Base-by-base conservation (phyloP, 2,329 filamentous ascomycete genomes). In the Metarhizium humberi region DNA sequence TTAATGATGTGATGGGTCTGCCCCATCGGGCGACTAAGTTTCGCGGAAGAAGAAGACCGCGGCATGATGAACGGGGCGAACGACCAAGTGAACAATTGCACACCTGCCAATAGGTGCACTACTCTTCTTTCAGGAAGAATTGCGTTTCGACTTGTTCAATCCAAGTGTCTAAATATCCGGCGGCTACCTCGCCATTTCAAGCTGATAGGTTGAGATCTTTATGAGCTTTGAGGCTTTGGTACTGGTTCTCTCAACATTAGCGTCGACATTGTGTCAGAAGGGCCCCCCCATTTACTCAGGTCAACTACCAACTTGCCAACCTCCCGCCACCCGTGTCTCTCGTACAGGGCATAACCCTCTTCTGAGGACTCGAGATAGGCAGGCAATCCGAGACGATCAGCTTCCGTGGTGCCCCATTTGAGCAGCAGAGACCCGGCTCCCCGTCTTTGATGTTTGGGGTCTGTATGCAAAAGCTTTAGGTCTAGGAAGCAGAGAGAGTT, bases 401-500 rank as follows among this genome's bases (percentile, higher is more conserved):
- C 69, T 58, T 73, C 65, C 8, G 64, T 63, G n/a, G 65, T 61
- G 3, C 67, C 67, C 65, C 66, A 70, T 34, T 64, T 56, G 49
- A 75, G 54, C 56, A 73, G 59, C 60, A 71, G 58, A 20, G 62
- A 60, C 2, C 62, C 71, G 13, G 67, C 67, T 5, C 72, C 72
- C 6, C 67, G 67, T 49, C 64, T 63, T 50, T 72, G 70, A 54
- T 72, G 68, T 14, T 66, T 64, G 1, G 71, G 65, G 49, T 71
- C 64, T 2, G 71, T 74, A 46, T 73, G 68, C 38, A 74, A 62
- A 1, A 71, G 62, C 50, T 70, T 69, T 3, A 74, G 59, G 53
- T 73, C 71, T 73, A 42, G n/a, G 13, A 4, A 5, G 8, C 2
- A 11, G 29, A 42, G 25, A 34, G 45, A 51, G 14, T 16, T 32